Percentiles rank a stretch among this genome's conserved stretches.
Conservation (phyloP, 202 grass and related monocot genomes). For the Setaria italica region DNA sequence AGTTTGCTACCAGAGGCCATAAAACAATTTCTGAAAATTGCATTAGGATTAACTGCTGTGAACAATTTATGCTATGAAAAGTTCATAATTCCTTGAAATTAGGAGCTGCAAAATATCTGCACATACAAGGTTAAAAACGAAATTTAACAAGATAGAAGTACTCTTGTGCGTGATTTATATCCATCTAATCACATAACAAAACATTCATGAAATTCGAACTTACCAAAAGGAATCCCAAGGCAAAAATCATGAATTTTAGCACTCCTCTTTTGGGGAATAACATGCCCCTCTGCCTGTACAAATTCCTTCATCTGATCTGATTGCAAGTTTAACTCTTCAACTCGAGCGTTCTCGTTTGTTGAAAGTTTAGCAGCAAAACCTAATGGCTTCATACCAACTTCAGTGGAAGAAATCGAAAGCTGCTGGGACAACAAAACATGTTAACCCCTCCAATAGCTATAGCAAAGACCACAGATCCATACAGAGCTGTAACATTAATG, state of each 20-base stretch:
- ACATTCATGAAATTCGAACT: constrained; percentile 32
- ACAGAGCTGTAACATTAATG: neutral
- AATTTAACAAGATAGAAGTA: constrained; percentile 20
- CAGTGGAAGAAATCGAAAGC: constrained; percentile 39
- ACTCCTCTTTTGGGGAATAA: constrained; percentile 52
- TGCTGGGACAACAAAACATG: constrained; percentile 40
- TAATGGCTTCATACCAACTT: constrained; percentile 29
- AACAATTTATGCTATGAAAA: constrained; percentile 17
- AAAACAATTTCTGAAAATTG: neutral
- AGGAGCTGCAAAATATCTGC: neutral
- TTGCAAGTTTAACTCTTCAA: constrained; percentile 45
- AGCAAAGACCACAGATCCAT: neutral
- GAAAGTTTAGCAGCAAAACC: constrained; percentile 45
- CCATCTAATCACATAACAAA: neutral
- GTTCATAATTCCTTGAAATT: neutral
- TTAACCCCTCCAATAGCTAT: neutral
- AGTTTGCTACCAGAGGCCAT: neutral
- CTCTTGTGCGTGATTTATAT: neutral
- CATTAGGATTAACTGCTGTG: neutral
- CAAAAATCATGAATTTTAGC: constrained; percentile 95
- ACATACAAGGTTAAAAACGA: neutral
- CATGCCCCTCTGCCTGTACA: constrained; percentile 24
- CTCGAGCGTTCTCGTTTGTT: constrained; percentile 26
- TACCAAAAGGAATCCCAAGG: constrained; percentile 92
- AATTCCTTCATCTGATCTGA: constrained; percentile 34